Evolutionary conservation across 2,329 filamentous ascomycete species (phyloP).

Genomic region (Scedosporium aurantiacum): DNA sequence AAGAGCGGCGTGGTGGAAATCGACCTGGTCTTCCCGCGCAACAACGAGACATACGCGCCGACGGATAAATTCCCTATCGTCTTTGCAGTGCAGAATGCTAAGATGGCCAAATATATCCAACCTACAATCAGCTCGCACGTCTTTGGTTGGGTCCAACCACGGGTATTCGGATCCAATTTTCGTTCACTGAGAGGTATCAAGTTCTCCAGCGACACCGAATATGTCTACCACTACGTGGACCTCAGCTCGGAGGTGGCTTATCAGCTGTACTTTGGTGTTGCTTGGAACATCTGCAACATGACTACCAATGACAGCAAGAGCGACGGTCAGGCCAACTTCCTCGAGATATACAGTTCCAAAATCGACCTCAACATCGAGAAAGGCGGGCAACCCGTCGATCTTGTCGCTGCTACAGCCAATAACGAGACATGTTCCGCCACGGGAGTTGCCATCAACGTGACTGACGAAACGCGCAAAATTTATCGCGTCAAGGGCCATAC

Average conservation of each 20-base stretch:
- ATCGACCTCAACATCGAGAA: slow-evolving; percentile 11
- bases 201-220: slow-evolving; percentile 8
- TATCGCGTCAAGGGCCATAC: too few species aligned
- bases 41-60: slow-evolving; percentile 19
- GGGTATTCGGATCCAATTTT: background rate
- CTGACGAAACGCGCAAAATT: slow-evolving; percentile 8
- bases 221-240: slow-evolving; percentile 7
- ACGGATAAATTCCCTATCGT: slow-evolving; percentile 16
- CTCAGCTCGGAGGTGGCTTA: slow-evolving; percentile 8
- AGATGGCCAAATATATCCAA: slow-evolving; percentile 10
- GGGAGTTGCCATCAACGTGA: slow-evolving; percentile 10
- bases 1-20: slow-evolving; percentile 16
- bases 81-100: slow-evolving; percentile 17
- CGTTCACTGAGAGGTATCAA: background rate
- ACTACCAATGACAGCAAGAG: too few species aligned
- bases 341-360: too few species aligned
- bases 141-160: too few species aligned
- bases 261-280: slow-evolving; percentile 4
- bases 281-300: slow-evolving; percentile 9
- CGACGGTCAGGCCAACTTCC: slow-evolving; percentile 4
- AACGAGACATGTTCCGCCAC: slow-evolving; percentile 14
- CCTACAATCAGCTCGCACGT: slow-evolving; percentile 3
- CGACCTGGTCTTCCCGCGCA: slow-evolving; percentile 19
- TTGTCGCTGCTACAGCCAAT: slow-evolving; percentile 37
- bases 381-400: slow-evolving; percentile 36